Percentiles rank a stretch among this genome's conserved stretches.
These are phyloP conservation scores for Spergularia azorica DNA, from an alignment of 179 eudicot species.

Conservation along the genomic window DNA sequence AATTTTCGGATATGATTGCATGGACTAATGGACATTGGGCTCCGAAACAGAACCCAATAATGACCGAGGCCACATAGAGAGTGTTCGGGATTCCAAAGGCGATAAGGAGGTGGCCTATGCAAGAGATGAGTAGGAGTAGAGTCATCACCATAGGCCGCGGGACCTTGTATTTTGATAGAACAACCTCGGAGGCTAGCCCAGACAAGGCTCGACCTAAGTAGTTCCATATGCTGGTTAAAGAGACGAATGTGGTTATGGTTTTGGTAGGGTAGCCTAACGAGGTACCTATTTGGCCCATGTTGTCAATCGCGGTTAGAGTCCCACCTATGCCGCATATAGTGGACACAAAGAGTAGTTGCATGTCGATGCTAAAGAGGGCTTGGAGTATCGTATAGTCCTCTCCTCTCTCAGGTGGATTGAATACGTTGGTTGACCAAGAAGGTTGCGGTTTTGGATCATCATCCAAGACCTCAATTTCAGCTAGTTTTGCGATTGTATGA, in stretches of 20 bases:
- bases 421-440: slow-evolving; percentile 3
- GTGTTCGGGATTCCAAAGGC: slow-evolving; percentile 22
- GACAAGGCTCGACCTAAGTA: slow-evolving; percentile 11
- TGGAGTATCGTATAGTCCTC: slow-evolving; percentile 10
- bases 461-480: slow-evolving; percentile 23
- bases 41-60: slow-evolving; percentile 17
- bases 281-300: slow-evolving; percentile 19
- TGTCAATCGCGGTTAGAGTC: slow-evolving; percentile 18
- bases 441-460: slow-evolving; percentile 23
- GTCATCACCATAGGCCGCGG: slow-evolving; percentile 21
- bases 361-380: slow-evolving; percentile 19
- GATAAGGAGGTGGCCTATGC: slow-evolving; percentile 22
- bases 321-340: slow-evolving; percentile 18
- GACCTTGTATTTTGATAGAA: slow-evolving; percentile 17
- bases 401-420: slow-evolving; percentile 16
- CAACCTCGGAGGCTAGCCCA: slow-evolving; percentile 12
- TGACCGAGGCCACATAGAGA: slow-evolving; percentile 13
- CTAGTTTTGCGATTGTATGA: not conserved
- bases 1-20: slow-evolving; percentile 18
- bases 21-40: slow-evolving; percentile 14
- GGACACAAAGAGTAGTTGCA: slow-evolving; percentile 12
- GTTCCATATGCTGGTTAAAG: slow-evolving; percentile 16
- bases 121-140: slow-evolving; percentile 13
- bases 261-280: slow-evolving; percentile 12
- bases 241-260: slow-evolving; percentile 19